Base-by-base conservation (phyloP, 768 basidiomycete genomes). In the Lentinula detonsa region DNA sequence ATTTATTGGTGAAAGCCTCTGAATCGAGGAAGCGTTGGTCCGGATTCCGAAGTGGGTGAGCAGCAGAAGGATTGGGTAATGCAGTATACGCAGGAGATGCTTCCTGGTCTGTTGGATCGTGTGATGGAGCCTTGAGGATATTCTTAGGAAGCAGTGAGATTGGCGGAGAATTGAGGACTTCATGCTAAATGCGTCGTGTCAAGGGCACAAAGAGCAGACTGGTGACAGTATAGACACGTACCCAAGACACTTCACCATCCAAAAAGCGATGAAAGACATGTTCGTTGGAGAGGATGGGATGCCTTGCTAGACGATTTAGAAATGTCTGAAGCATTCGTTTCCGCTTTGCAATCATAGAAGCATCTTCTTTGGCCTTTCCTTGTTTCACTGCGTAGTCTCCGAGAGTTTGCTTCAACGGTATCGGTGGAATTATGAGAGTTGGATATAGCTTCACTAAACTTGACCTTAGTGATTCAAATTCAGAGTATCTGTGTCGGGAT, bases 311-410 rank as follows among this genome's bases (percentile, higher is more conserved):
- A 57, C 97, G 84, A 69, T 96, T 95, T 49, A 99, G 77, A 75
- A 98, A 99, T 3, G 93, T 95, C 72, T 95, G 91, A 34, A 99
- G 78, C 87, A 98, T 93, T 52, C 97, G 87, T 73, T 94, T 96
- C 63, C 97, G 82, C 64, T 92, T 81, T 2, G 93, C 85, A 71
- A 99, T 98, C 78, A 98, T 85, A 1, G 89, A 83, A 2, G 87
- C 86, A 71, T 99, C 97, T 69, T 99, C 97, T 70, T 96, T 98
- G 23, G 96, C 97, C 73, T 96, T 97, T 13, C 84, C 88, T 69
- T 95, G 95, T 74, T 98, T 98, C 63, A 95, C 89, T 1, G 97
- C 97, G 78, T 99, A 99, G 68, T 98, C 97, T 7, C 93, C 86
- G 42, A 99, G 80, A 1, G 90, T 90, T 75, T 98, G 94, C 75